Conservation (phyloP, 1,139 yeast species). For the Yamadazyma mexicana region DNA sequence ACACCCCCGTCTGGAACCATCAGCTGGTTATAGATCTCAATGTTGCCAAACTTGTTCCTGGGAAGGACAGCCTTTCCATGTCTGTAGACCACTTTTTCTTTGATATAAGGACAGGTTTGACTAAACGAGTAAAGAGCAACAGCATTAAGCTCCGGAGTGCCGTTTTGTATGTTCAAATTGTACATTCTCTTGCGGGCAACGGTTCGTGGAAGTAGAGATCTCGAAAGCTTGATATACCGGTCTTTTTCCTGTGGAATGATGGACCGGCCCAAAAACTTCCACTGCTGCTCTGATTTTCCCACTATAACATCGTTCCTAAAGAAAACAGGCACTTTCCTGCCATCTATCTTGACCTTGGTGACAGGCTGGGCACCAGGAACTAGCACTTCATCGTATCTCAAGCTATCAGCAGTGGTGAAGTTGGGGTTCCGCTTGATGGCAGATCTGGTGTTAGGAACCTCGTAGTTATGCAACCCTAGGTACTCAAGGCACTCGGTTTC, state of each 20-base stretch:
- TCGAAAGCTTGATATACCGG: conserved; percentile 23
- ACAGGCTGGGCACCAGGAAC: conserved; percentile 17
- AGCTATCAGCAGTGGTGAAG: conserved; percentile 24
- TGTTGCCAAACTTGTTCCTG: conserved; percentile 33
- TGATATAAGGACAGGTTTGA: conserved; percentile 34
- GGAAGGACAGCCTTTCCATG: conserved; percentile 22
- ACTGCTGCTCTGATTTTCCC: conserved; percentile 39
- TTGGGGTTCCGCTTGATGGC: conserved; percentile 35
- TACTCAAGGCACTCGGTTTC: conserved; percentile 26
- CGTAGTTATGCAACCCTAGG: conserved; percentile 26
- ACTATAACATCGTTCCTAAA: conserved; percentile 25
- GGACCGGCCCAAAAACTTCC: conserved; percentile 42
- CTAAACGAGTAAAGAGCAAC: conserved; percentile 26
- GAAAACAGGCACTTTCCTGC: conserved; percentile 21
- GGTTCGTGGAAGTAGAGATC: conserved; percentile 26
- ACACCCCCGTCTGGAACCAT: conserved; percentile 36
- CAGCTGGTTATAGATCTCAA: conserved; percentile 30
- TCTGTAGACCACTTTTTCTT: conserved; percentile 11
- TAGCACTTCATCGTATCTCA: conserved; percentile 33
- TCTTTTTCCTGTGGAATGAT: conserved; percentile 21
- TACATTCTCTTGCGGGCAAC: conserved; percentile 21
- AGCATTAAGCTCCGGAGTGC: conserved; percentile 21
- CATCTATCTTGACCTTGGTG: conserved; percentile 17
- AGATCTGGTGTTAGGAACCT: conserved; percentile 27
- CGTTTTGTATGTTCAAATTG: conserved; percentile 21